phyloP scores from a whole-genome alignment of 208 protist genomes.

The Trichomonas gallinae region DNA sequence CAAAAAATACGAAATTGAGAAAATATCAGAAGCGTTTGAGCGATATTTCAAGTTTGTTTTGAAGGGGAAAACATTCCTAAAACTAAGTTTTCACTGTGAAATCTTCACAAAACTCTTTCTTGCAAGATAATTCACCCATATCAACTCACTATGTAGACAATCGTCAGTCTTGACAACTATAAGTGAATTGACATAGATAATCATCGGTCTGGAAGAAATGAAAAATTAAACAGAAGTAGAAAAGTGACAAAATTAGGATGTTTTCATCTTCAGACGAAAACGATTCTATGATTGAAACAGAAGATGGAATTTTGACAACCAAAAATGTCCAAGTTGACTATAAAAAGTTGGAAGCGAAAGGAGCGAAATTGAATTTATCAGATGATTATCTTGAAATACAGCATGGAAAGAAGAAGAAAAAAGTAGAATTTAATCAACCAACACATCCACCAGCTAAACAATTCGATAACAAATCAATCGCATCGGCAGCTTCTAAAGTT shows the following conservation, averaged over 20 bases:
- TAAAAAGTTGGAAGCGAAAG: not conserved
- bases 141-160: no score
- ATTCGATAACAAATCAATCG: not conserved
- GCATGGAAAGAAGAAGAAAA: not conserved
- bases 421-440: not conserved
- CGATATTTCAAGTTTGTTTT: no score
- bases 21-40: no score
- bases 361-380: not conserved
- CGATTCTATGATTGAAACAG: not conserved
- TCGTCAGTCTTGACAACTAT: no score
- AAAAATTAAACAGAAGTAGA: no score
- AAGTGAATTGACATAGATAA: no score
- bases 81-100: no score
- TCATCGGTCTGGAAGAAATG: no score
- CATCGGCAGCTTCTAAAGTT: not conserved
- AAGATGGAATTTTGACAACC: not conserved
- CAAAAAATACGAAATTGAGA: no score
- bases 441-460: not conserved
- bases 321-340: not conserved
- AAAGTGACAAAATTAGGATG: not conserved
- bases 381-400: not conserved
- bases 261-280: not conserved
- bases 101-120: no score
- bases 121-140: no score
- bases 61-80: no score